Evolutionary conservation across 331 rosid species (phyloP), one percentile per base, ranked within the genome.

Genomic region (Prunus yedoensis): DNA sequence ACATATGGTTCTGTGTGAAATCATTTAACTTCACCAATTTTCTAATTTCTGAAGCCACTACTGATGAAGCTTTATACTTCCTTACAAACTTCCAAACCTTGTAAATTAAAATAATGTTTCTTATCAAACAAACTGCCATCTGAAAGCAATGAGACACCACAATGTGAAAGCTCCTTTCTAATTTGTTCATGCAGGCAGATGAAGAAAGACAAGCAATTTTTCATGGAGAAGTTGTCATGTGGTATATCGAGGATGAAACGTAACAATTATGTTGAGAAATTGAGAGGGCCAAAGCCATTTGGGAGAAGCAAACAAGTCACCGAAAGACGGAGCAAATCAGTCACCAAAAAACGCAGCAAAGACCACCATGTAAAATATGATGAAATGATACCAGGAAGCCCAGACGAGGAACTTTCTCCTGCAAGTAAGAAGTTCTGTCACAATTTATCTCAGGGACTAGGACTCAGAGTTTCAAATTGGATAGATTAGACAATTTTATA

Each of bases 241-340:
- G 89, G 88, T 50, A 75, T 89, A 75, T 86, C 86, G 10, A 86
- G 90, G 67, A 78, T 90, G 82, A 91, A 77, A 78, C 79, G 89
- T 47, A 70, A 84, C 76, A 75, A 82, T 67, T 63, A 79, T 13
- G 63, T 89, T 68, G 78, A 82, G 59, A 47, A 27, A 43, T 68
- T 93, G 74, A 86, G 89, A 79, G 87, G 80, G 14, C 90, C 88
- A 77, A 84, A 75, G 56, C 65, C 56, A 77, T 17, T 23, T 63
- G 66, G 38, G 76, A n/a, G 0, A 16, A 51, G 50, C 68, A 15
- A 66, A 28, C 25, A 46, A 4, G 63, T 49, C 28, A 25, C 53
- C 2, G 70, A 73, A 28, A 72, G 57, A 43, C 21, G 20, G 8
- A 38, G 41, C 71, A n/a, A 66, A 21, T n/a, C 53, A 4, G 58